These are phyloP conservation scores for Mucor ambiguus DNA, from an alignment of 371 early-diverging fungal genomes.

Conservation along the genomic window DNA sequence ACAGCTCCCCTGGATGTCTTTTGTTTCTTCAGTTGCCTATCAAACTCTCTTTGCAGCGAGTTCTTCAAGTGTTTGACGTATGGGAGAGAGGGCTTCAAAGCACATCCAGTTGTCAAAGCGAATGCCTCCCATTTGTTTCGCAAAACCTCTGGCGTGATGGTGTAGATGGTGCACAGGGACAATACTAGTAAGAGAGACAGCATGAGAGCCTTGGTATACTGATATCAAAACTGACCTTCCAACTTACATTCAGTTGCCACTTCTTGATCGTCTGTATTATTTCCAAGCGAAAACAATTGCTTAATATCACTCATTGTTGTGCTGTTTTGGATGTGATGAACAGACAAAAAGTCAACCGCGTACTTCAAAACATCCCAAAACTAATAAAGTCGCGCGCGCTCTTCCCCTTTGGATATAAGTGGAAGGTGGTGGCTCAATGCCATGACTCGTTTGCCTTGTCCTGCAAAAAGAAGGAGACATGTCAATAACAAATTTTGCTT, in stretches of 20 bases:
- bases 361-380: background rate
- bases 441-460: conserved; percentile 16
- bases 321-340: background rate
- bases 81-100: conserved; percentile 29
- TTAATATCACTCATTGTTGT: conserved; percentile 10
- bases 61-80: conserved; percentile 32
- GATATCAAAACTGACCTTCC: background rate
- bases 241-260: conserved; percentile 8
- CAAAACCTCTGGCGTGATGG: conserved; percentile 37
- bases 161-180: conserved; percentile 41
- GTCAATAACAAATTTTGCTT: conserved; percentile 8
- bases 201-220: background rate
- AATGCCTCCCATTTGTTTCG: conserved; percentile 55
- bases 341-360: background rate
- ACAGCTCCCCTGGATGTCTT: conserved; percentile 10
- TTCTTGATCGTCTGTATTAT: background rate
- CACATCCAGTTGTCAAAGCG: conserved; percentile 29
- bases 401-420: background rate
- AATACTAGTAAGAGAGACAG: background rate
- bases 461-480: conserved; percentile 10
- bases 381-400: background rate
- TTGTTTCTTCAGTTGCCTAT: conserved; percentile 27
- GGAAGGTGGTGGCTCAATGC: background rate
- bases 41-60: conserved; percentile 39
- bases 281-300: background rate